Base-by-base conservation (phyloP, 495 filamentous ascomycete species). In the Podospora appendiculata region DNA sequence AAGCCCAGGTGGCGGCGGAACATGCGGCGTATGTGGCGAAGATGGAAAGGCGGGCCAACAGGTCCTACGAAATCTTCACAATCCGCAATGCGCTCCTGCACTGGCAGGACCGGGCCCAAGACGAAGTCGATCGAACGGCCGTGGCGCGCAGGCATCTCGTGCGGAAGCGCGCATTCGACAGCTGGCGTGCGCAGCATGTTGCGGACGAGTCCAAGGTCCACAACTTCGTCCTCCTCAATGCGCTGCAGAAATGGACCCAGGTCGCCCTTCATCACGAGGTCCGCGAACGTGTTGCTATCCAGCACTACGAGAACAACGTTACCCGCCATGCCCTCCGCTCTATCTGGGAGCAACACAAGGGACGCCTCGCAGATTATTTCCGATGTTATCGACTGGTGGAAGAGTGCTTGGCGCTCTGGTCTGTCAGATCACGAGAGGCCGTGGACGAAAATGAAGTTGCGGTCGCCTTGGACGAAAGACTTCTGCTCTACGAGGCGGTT, bases 171-270 rank as follows among this genome's bases (percentile, higher is more conserved):
- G 87, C 84, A 52, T 93, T 93, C 61, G 82, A 84, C 54, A 81
- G 81, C 6, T 93, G 88, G 88, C 77, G 79, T 13, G 81, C 84
- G 46, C 82, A 90, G 48, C 90, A 87, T 11, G 76, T 79, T 9
- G 78, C 86, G 45, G 88, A 90, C 59, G 82, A 88, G 52, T 56
- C 84, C 38, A 90, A 90, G 65, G 81, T 86, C 8, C 80, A 80
- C 35, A 78, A 81, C 17, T 86, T 85, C 51, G 70, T 80, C 12
- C 56, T 86, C 6, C 72, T 71, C 40, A 79, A 81, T 19, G 48
- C 47, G 4, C 54, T 68, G 10, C 56, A 68, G 40, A 58, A 42
- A 52, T 68, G 65, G 65, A 49, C 40, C 32, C 55, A 62, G 40
- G 53, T 53, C 32, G 41, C 56, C 0, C 58, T 68, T 3, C 53